Conservation (phyloP, 2,329 filamentous ascomycete species). For the Dactylellina leptospora region DNA sequence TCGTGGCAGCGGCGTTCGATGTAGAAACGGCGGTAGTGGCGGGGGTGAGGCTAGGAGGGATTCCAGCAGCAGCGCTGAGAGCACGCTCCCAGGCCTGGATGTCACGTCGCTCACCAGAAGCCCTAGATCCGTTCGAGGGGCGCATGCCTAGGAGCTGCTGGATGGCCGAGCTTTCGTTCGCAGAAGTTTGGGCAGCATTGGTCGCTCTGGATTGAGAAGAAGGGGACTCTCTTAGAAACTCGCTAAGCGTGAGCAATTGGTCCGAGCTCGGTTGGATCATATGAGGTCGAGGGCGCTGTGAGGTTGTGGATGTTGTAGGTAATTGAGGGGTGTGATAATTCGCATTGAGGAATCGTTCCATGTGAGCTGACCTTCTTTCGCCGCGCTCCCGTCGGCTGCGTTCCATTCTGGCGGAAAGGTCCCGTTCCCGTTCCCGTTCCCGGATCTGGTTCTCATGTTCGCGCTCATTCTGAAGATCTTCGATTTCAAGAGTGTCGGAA, state of each 20-base stretch:
- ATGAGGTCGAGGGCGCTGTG: conserved; percentile 46
- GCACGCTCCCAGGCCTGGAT: conserved; percentile 47
- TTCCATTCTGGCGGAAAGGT: conserved; percentile 48
- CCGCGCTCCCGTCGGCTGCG: conserved; percentile 50
- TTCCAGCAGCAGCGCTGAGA: conserved; percentile 37
- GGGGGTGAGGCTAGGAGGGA: conserved; percentile 34
- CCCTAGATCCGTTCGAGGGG: conserved; percentile 18
- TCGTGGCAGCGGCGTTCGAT: conserved; percentile 45
- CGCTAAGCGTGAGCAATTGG: conserved; percentile 55
- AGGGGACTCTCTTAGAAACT: conserved; percentile 55
- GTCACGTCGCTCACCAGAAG: conserved; percentile 37
- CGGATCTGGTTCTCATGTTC: conserved; percentile 52
- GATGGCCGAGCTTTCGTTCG: conserved; percentile 24
- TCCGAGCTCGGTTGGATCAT: conserved; percentile 51
- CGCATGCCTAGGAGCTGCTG: conserved; percentile 45
- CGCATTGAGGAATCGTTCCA: conserved; percentile 51
- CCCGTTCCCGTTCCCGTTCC: conserved; percentile 45
- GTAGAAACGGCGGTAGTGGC: conserved; percentile 44
- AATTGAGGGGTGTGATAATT: conserved; percentile 50
- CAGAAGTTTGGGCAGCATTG: conserved; percentile 12
- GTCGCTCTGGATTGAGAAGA: conserved; percentile 33
- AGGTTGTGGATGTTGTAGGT: conserved; percentile 50
- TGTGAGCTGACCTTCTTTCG: conserved; percentile 48
- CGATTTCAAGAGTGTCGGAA: conserved; percentile 50
- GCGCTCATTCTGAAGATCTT: conserved; percentile 51